Evolutionary conservation across 2,329 filamentous ascomycete species (phyloP).

Genomic region (Xylaria sp.): DNA sequence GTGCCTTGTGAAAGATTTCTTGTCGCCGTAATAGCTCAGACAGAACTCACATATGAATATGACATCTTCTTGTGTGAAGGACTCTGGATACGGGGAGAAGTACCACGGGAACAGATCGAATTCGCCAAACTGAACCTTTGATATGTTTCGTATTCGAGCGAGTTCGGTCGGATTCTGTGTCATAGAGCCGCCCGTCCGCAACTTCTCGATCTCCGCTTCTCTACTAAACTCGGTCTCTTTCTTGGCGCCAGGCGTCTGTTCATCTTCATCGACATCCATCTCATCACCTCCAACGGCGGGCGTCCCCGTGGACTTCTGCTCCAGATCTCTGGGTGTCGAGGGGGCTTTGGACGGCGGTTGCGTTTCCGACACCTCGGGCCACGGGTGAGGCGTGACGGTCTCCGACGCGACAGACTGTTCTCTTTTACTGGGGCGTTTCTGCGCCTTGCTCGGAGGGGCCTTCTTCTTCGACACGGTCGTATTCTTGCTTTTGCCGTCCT

Average conservation of each 20-base stretch:
- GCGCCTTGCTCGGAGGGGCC: conserved; percentile 66
- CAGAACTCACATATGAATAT: conserved; percentile 99
- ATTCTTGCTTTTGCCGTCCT: conserved; percentile 81
- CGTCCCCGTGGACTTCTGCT: conserved; percentile 59
- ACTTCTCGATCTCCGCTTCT: conserved; percentile 95
- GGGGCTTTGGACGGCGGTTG: conserved; percentile 59
- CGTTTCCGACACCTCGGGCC: conserved; percentile 63
- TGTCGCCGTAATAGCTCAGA: conserved; percentile 86
- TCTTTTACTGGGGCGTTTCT: conserved; percentile 65
- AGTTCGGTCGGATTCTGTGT: conserved; percentile 98
- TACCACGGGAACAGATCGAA: conserved; percentile 98
- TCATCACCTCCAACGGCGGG: conserved; percentile 60
- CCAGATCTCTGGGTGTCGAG: conserved; percentile 57
- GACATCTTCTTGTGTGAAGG: conserved; percentile 87
- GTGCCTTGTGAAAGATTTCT: conserved; percentile 85
- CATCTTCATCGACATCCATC: conserved; percentile 67
- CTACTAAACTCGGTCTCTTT: conserved; percentile 72
- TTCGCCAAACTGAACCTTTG: conserved; percentile 92
- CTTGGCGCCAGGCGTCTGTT: conserved; percentile 54
- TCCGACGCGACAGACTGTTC: conserved; percentile 67
- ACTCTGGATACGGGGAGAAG: conserved; percentile 94
- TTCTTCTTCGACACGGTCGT: conserved; percentile 68
- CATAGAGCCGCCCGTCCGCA: conserved; percentile 95
- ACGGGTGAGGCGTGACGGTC: conserved; percentile 64
- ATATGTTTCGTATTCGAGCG: conserved; percentile 93